Conservation (phyloP, 768 basidiomycete species). For the Pulveroboletus frians region DNA sequence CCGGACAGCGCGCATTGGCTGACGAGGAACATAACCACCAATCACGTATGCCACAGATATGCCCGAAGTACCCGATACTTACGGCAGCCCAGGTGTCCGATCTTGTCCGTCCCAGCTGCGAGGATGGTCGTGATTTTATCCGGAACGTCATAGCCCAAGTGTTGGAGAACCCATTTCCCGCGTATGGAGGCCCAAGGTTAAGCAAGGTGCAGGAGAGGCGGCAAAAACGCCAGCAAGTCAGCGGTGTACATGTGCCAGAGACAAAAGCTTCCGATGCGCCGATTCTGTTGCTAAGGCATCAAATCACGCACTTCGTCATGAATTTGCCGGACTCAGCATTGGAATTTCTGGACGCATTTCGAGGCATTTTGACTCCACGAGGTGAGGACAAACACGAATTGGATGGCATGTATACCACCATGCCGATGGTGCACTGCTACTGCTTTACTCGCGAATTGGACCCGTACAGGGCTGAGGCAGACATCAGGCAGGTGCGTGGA, state of each 20-base stretch:
- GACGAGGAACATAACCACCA: conserved; percentile 62
- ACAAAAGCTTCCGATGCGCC: conserved; percentile 7
- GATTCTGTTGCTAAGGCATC: conserved; percentile 37
- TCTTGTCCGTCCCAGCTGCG: conserved; percentile 65
- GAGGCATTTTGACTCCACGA: conserved; percentile 54
- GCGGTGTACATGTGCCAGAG: background rate
- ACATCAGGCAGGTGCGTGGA: conserved; percentile 72
- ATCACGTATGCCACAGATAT: conserved; percentile 52
- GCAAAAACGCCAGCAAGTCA: conserved; percentile 38
- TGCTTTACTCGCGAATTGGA: conserved; percentile 91
- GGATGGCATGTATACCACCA: conserved; percentile 41
- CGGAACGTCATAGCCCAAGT: conserved; percentile 46
- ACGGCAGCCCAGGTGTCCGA: conserved; percentile 47
- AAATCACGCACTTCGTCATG: conserved; percentile 91
- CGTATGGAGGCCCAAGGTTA: conserved; percentile 42
- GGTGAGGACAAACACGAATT: conserved; percentile 36
- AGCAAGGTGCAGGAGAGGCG: conserved; percentile 37
- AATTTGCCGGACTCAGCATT: conserved; percentile 93
- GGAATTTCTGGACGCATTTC: conserved; percentile 83
- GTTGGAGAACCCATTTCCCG: conserved; percentile 63
- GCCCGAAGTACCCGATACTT: background rate
- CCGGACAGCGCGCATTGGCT: conserved; percentile 82
- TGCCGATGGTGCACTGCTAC: conserved; percentile 94
- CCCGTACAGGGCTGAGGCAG: conserved; percentile 55
- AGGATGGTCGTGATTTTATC: conserved; percentile 89